Conservation (phyloP, 1,139 yeast species). For the Candida glucosophila region DNA sequence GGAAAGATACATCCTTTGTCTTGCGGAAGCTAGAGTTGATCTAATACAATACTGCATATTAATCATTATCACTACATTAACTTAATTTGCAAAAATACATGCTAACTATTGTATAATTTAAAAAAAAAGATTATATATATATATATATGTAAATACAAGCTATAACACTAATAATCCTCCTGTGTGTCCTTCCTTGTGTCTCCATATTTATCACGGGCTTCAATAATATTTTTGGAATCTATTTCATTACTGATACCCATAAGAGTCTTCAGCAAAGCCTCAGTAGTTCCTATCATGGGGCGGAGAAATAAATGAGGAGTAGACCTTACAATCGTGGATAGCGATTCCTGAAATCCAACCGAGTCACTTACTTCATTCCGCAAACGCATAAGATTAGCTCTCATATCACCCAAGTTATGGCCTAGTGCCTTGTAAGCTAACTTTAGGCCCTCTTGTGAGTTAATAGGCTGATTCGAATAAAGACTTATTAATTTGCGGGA, state of each 20-base stretch:
- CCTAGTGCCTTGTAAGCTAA: constrained; percentile 70
- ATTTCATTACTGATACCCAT: constrained; percentile 79
- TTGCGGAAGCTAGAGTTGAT: too few species aligned
- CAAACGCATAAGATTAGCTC: constrained; percentile 52
- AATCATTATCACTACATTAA: too few species aligned
- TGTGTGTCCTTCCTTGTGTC: too few species aligned
- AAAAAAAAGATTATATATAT: too few species aligned
- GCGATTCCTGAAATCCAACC: constrained; percentile 60
- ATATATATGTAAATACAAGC: too few species aligned
- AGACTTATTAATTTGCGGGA: constrained; percentile 53
- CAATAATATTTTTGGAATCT: constrained; percentile 46
- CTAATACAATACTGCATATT: too few species aligned
- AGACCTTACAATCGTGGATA: constrained; percentile 59
- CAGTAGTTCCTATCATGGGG: constrained; percentile 90
- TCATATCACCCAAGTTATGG: constrained; percentile 58
- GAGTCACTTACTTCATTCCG: constrained; percentile 52
- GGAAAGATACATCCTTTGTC: too few species aligned
- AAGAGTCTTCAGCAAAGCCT: constrained; percentile 73
- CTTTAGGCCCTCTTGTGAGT: constrained; percentile 60
- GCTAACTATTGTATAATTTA: too few species aligned
- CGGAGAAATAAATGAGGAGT: constrained; percentile 76
- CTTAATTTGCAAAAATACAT: too few species aligned
- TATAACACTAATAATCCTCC: too few species aligned
- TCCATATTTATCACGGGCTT: constrained; percentile 28
- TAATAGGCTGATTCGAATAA: constrained; percentile 78